Conservation (phyloP, 2,329 filamentous ascomycete species). For the Phialophora expanda region DNA sequence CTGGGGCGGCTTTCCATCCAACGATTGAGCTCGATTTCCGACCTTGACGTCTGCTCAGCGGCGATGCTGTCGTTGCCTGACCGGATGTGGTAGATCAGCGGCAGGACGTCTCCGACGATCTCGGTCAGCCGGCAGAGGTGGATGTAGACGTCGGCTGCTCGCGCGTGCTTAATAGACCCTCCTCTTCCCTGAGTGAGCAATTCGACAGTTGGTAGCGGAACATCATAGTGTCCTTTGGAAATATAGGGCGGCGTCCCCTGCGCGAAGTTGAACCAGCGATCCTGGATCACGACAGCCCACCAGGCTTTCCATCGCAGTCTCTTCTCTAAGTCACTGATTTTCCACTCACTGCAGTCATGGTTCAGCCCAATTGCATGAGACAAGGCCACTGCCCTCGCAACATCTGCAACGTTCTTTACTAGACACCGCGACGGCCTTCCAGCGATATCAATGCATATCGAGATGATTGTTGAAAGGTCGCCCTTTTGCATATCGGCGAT, state of each 20-base stretch:
- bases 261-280: conserved; percentile 62
- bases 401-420: conserved; percentile 56
- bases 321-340: conserved; percentile 57
- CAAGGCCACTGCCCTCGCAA: conserved; percentile 59
- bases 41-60: conserved; percentile 53
- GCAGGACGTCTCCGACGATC: conserved; percentile 53
- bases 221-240: conserved; percentile 60
- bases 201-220: conserved; percentile 58
- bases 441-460: conserved; percentile 63
- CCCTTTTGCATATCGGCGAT: conserved; percentile 63
- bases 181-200: conserved; percentile 47
- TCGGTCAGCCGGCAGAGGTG: conserved; percentile 58
- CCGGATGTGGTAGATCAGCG: conserved; percentile 54
- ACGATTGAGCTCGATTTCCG: conserved; percentile 52
- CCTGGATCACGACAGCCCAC: conserved; percentile 64
- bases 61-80: conserved; percentile 51
- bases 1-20: conserved; percentile 54
- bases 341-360: conserved; percentile 60
- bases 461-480: conserved; percentile 63
- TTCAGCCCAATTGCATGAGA: conserved; percentile 63
- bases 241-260: conserved; percentile 63
- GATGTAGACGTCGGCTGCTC: conserved; percentile 58
- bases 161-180: conserved; percentile 49
- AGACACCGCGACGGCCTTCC: conserved; percentile 55
- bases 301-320: conserved; percentile 58